phyloP scores from a whole-genome alignment of 371 early-diverging fungal species.

The Actinomortierella wolfii region DNA sequence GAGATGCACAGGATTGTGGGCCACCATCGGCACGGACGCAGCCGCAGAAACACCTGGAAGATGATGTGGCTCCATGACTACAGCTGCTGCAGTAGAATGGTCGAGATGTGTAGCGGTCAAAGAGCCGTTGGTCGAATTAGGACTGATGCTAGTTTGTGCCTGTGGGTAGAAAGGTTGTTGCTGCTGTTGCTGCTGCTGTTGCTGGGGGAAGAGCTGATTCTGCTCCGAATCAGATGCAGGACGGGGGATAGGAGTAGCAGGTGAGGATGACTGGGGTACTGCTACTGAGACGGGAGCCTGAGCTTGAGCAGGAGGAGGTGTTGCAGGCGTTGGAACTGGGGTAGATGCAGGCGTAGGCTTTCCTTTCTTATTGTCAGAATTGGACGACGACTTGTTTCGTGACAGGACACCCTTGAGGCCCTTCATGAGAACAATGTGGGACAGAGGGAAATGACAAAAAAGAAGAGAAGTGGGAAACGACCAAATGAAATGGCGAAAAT shows the following conservation, averaged over 20 bases:
- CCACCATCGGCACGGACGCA: neutral
- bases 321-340: conserved; percentile 11
- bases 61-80: conserved; percentile 5
- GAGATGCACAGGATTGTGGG: neutral
- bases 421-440: conserved; percentile 29
- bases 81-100: conserved; percentile 8
- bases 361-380: conserved; percentile 46
- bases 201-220: neutral
- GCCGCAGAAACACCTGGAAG: conserved; percentile 2
- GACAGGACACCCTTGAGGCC: conserved; percentile 47
- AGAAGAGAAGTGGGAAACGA: conserved; percentile 7
- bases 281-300: no score
- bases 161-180: conserved; percentile 27
- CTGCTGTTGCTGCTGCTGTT: conserved; percentile 12
- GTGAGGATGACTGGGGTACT: no score
- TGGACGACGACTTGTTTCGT: conserved; percentile 47
- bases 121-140: conserved; percentile 35
- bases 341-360: conserved; percentile 11
- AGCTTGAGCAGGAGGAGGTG: no score
- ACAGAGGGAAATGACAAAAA: conserved; percentile 9
- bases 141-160: conserved; percentile 22
- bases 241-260: no score
- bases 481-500: conserved; percentile 7
- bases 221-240: conserved; percentile 8
- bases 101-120: conserved; percentile 22